Percentiles rank a stretch among this genome's conserved stretches.
phyloP scores from a whole-genome alignment of 305 asterid species.

The Ajuga reptans region DNA sequence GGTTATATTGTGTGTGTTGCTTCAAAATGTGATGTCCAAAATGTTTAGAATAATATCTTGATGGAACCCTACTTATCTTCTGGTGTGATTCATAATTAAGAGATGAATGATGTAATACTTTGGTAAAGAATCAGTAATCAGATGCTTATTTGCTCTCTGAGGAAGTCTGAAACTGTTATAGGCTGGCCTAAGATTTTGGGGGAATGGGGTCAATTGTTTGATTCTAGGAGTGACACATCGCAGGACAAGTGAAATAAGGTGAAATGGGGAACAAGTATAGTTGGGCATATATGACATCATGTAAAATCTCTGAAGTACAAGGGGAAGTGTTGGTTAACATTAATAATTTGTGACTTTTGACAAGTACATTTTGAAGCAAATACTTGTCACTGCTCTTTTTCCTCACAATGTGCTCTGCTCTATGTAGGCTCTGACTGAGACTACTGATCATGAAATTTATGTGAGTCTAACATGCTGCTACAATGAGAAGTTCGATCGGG shows the following conservation, averaged over 20 bases:
- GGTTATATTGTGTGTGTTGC: not conserved
- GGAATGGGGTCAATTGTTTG: not conserved
- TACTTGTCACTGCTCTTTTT: slow-evolving; percentile 13
- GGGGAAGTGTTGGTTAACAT: not conserved
- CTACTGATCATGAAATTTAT: slow-evolving; percentile 80
- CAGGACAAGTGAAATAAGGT: not conserved
- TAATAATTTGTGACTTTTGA: slow-evolving; percentile 2
- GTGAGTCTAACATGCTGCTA: slow-evolving; percentile 72
- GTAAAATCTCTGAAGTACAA: not conserved
- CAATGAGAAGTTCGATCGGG: slow-evolving; percentile 56
- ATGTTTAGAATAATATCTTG: not conserved
- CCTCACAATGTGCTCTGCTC: slow-evolving; percentile 14
- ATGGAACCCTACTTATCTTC: not conserved
- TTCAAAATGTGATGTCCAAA: not conserved
- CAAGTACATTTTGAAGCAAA: slow-evolving; percentile 2
- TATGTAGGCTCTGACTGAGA: slow-evolving; percentile 65
- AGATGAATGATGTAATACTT: not conserved
- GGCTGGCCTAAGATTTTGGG: not conserved
- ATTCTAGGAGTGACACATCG: not conserved
- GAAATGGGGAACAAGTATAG: not conserved
- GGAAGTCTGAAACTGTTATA: not conserved
- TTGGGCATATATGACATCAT: not conserved
- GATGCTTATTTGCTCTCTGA: not conserved
- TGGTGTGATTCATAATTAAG: slow-evolving; percentile 11
- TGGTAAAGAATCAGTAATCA: not conserved